Conservation (phyloP, 1,139 yeast species). For the Scheffersomyces illinoinensis region DNA sequence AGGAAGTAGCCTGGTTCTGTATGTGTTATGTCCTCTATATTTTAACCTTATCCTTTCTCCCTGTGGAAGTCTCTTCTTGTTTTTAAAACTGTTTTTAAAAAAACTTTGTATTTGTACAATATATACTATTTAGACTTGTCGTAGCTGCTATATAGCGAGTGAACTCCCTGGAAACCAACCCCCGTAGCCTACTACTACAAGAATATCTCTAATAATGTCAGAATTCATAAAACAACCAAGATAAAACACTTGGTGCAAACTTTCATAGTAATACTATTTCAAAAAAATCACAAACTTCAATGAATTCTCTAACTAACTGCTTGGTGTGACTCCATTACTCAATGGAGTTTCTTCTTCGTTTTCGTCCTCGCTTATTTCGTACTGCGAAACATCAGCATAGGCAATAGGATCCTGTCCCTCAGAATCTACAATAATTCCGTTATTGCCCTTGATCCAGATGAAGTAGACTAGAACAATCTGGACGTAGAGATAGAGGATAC, state of each 20-base stretch:
- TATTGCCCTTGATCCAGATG: constrained; percentile 38
- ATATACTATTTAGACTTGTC: neutral
- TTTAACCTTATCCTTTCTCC: neutral
- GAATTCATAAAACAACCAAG: neutral
- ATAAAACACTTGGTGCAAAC: neutral
- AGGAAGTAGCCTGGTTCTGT: neutral
- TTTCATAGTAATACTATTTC: too few species aligned
- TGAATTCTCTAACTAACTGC: neutral
- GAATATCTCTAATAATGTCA: neutral
- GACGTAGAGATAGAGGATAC: constrained; percentile 16
- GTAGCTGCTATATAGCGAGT: neutral
- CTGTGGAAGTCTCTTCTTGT: too few species aligned
- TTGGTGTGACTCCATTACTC: neutral
- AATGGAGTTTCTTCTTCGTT: neutral
- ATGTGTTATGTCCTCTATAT: neutral
- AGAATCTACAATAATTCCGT: constrained; percentile 31
- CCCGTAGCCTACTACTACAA: neutral
- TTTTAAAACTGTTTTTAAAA: too few species aligned
- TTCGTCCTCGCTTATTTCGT: constrained; percentile 24
- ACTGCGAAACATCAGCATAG: constrained; percentile 18
- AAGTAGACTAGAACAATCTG: constrained; percentile 25
- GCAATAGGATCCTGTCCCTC: constrained; percentile 18
- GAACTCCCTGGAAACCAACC: neutral
- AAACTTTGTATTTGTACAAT: neutral
- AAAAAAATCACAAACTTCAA: neutral